These are phyloP conservation scores for Nelumbo lutea DNA, from an alignment of 164 flowering plant genomes.

Conservation along the genomic window DNA sequence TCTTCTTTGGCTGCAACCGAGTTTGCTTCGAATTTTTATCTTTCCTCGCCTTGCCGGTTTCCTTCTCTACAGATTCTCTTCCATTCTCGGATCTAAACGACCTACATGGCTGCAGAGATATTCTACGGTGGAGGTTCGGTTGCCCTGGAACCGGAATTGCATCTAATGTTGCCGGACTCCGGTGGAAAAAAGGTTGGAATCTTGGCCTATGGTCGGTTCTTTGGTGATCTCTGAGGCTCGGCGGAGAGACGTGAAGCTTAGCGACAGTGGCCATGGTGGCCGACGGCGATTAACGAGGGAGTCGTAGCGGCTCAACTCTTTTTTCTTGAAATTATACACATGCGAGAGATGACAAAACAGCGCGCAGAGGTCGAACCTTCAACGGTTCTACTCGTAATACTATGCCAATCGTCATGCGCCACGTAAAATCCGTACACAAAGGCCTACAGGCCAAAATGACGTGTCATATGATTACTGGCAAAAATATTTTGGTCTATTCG, in stretches of 20 bases:
- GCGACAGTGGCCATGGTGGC: slow-evolving; percentile 47
- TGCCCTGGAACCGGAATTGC: slow-evolving; percentile 16
- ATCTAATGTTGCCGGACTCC: slow-evolving; percentile 15
- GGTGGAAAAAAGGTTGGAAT: slow-evolving; percentile 14
- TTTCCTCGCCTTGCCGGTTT: slow-evolving; percentile 12
- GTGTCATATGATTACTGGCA: too few species aligned
- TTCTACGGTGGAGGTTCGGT: slow-evolving; percentile 14
- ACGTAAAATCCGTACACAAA: too few species aligned
- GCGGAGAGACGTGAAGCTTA: slow-evolving; percentile 40
- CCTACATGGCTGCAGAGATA: slow-evolving; percentile 30
- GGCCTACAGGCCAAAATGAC: too few species aligned
- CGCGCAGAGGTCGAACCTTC: too few species aligned
- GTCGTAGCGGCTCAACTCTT: neutral
- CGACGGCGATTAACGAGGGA: too few species aligned
- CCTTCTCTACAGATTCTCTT: slow-evolving; percentile 23
- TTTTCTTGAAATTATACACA: too few species aligned
- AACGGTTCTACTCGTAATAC: too few species aligned
- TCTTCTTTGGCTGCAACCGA: slow-evolving; percentile 16
- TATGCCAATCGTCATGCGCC: too few species aligned
- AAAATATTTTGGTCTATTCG: too few species aligned
- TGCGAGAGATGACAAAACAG: too few species aligned
- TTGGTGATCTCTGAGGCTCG: slow-evolving; percentile 16
- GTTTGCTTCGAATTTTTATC: slow-evolving; percentile 2
- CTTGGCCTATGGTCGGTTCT: slow-evolving; percentile 9
- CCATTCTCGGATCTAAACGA: slow-evolving; percentile 44